Base-by-base conservation (phyloP, 2,329 filamentous ascomycete species). In the Talaromyces rugulosus region DNA sequence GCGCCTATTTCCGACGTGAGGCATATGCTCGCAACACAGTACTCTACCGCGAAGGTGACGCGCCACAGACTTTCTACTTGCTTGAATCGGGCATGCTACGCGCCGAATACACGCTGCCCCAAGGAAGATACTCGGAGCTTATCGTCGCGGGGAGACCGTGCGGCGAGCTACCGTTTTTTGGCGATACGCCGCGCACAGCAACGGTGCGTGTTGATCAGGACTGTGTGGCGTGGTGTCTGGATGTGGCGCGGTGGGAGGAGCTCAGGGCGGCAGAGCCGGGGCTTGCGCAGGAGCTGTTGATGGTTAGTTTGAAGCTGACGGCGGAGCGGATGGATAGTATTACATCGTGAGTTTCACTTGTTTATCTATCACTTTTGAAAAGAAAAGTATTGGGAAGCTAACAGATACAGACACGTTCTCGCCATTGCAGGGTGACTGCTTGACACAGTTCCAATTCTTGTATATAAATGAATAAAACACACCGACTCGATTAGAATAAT, bases 121-220 rank as follows among this genome's bases (percentile, higher is more conserved):
- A 98, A 72, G 95, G 95, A 0, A 85, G 84, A 68, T 90, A 96
- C 68, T 91, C 90, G 64, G 95, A 99, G 75, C 91, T 91, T 70
- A 97, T 98, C 60, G 89, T 97, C 1, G 91, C 93, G 0, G 95
- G 95, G 16, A 95, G 95, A 1, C 97, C 95, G 0, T 98, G 94
- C 69, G 95, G 95, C 40, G 95, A 99, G 78, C 77, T 99, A 59
- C 95, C 95, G 0, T 99, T 99, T 79, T 99, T 99, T 78, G 92
- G 89, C 2, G 91, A 96, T 70, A 98, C 94, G 1, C 82, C 86
- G 58, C 85, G 95, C 18, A 98, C 93, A 4, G 92, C 92, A 1
- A 96, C 90, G 0, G 92, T 96, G 11, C 82, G 88, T 51, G 91
- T 91, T 1, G 93, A 98, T 73, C 84, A 88, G 59, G 88, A 94